Evolutionary conservation across 768 basidiomycete species (phyloP), one percentile per base, ranked within the genome.

Genomic region (Boletellus sp.): DNA sequence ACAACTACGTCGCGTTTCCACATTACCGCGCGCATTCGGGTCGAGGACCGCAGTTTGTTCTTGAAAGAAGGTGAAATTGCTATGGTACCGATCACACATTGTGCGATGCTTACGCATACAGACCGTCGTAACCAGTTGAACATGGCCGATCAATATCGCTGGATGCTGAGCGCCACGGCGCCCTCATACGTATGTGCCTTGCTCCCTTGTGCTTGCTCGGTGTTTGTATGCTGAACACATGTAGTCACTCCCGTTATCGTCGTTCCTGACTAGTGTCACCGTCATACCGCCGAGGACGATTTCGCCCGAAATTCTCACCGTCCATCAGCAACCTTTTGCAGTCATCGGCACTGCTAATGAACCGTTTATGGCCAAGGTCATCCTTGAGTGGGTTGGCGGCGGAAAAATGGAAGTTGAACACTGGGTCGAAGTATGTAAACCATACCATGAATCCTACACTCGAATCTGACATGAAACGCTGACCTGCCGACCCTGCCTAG

Each of bases 351-450:
- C 72, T 16, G 67, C 76, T 16, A 70, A 76, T 49, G 68, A 65
- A 43, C 73, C 78, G 0, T 78, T 78, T 48, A 68, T 78, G 41
- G 76, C 77, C 4, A 64, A 67, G 19, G 57, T 78, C 17, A 60
- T 62, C 1, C 63, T 78, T 31, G 57, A 63, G 33, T 78, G 74
- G 75, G 68, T 60, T 22, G 74, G 74, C 13, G 60, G 62, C 19
- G 69, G 69, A 43, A 80, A 75, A 54, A 69, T 70, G 52, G 72
- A 72, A 40, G 63, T 79, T 16, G 77, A 79, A 9, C 78, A 79
- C 45, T 80, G 78, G 78, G 70, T 79, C 7, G 75, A 79, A 57
- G 78, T 77, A 56, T 49, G 70, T 64, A 20, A 42, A 32, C 13
- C 20, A 34, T 5, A 23, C 47, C 28, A 36, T 22, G 16, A 39